Evolutionary conservation across 371 early-diverging fungal genomes (phyloP).

Genomic region (Batkoa obscura): DNA sequence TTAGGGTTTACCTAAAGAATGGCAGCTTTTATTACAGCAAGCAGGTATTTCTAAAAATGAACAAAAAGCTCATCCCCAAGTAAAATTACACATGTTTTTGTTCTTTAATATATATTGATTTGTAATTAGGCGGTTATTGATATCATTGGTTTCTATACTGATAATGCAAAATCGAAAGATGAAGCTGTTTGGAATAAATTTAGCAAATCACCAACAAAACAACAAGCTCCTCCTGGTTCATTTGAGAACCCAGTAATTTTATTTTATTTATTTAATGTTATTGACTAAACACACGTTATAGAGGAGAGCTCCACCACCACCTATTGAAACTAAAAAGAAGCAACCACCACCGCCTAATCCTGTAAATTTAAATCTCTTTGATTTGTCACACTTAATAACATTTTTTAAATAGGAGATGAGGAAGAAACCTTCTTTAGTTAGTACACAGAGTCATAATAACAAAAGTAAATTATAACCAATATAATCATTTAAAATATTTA

Average conservation of each 20-base stretch:
- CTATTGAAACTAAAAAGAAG: conserved; percentile 7
- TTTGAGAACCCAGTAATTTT: conserved; percentile 16
- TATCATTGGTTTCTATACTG: conserved; percentile 82
- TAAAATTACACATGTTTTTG: conserved; percentile 9
- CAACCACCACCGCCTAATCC: conserved; percentile 5
- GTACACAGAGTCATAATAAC: conserved; percentile 9
- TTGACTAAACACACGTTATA: neutral
- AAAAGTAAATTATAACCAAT: conserved; percentile 8
- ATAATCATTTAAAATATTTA: no score
- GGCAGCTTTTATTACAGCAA: conserved; percentile 75
- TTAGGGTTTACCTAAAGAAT: conserved; percentile 84
- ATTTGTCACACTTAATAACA: neutral
- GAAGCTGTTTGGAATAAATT: conserved; percentile 83
- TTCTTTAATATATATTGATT: neutral
- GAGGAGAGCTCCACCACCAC: conserved; percentile 10
- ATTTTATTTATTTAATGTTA: neutral
- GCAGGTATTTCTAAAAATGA: conserved; percentile 90
- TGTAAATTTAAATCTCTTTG: neutral
- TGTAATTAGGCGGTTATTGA: conserved; percentile 61
- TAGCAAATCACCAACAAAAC: conserved; percentile 20
- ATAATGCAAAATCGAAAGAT: conserved; percentile 36
- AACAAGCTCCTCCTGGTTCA: conserved; percentile 12
- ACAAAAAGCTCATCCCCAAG: conserved; percentile 84
- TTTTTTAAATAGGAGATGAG: conserved; percentile 8
- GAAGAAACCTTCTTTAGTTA: conserved; percentile 8